These are phyloP conservation scores for Pisolithus marmoratus DNA, from an alignment of 768 basidiomycete species.

Conservation along the genomic window DNA sequence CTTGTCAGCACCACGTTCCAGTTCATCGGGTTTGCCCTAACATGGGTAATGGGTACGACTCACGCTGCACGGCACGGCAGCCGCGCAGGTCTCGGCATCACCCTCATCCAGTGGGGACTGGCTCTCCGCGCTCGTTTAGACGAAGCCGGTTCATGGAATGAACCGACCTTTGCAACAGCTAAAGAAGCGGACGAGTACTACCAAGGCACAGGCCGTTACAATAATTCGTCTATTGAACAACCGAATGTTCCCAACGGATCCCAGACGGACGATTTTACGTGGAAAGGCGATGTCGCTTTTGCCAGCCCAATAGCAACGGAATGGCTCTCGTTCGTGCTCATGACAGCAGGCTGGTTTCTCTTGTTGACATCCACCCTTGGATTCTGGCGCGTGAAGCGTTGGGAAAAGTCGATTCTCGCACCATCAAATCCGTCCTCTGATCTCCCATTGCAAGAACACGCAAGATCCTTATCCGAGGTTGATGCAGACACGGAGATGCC, in stretches of 20 bases:
- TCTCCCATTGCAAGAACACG: slow-evolving; percentile 22
- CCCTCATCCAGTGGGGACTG: slow-evolving; percentile 93
- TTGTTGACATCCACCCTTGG: slow-evolving; percentile 86
- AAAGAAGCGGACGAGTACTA: slow-evolving; percentile 44
- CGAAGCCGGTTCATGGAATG: slow-evolving; percentile 28
- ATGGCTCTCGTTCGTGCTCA: slow-evolving; percentile 92
- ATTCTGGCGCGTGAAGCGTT: slow-evolving; percentile 86
- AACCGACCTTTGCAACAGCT: slow-evolving; percentile 39
- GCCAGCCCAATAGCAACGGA: slow-evolving; percentile 75
- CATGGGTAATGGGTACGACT: slow-evolving; percentile 89
- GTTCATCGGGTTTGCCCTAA: slow-evolving; percentile 89
- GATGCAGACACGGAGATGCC: slow-evolving; percentile 18
- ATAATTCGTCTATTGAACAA: slow-evolving; percentile 17
- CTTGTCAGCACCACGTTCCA: slow-evolving; percentile 96
- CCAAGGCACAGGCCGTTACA: slow-evolving; percentile 19
- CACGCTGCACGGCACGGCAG: slow-evolving; percentile 93
- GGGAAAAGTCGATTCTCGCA: slow-evolving; percentile 72
- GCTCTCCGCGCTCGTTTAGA: slow-evolving; percentile 58
- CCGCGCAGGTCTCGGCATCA: slow-evolving; percentile 92
- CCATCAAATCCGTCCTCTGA: slow-evolving; percentile 34
- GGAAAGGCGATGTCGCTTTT: slow-evolving; percentile 36
- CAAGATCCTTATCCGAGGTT: slow-evolving; percentile 8
- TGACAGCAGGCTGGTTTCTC: slow-evolving; percentile 88
- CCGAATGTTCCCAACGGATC: slow-evolving; percentile 7
- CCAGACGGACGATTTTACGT: slow-evolving; percentile 9